Conservation (phyloP, 2,329 filamentous ascomycete genomes). For the Rhynchosporium agropyri region DNA sequence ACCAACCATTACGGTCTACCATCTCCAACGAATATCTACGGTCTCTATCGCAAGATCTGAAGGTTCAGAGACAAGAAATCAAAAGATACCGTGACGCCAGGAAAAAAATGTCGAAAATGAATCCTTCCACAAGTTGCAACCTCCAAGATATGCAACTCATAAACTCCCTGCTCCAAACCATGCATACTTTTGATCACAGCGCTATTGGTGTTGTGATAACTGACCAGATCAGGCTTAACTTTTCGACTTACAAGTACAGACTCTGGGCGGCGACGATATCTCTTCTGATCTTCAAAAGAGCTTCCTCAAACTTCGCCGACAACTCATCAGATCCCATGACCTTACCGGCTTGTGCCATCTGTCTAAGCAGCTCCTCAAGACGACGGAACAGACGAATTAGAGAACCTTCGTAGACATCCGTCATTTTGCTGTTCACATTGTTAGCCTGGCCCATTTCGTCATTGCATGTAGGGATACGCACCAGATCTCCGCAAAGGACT, state of each 20-base stretch:
- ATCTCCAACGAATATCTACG: slow-evolving; percentile 6
- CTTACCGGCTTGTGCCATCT: slow-evolving; percentile 94
- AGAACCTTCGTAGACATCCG: slow-evolving; percentile 95
- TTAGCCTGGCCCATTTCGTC: slow-evolving; percentile 31
- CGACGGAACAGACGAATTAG: slow-evolving; percentile 95
- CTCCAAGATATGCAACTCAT: slow-evolving; percentile 14
- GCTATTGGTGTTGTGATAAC: neutral
- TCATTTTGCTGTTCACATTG: slow-evolving; percentile 79
- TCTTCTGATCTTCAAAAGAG: slow-evolving; percentile 81
- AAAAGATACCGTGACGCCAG: neutral
- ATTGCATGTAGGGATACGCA: slow-evolving; percentile 53
- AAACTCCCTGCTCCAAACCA: slow-evolving; percentile 28
- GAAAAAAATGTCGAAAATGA: neutral
- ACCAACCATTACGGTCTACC: neutral
- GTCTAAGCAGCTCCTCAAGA: slow-evolving; percentile 88
- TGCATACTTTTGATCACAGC: slow-evolving; percentile 19
- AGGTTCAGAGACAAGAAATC: slow-evolving; percentile 3
- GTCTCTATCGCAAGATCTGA: neutral
- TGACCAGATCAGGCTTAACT: slow-evolving; percentile 3
- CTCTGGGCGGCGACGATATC: slow-evolving; percentile 96
- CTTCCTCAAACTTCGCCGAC: slow-evolving; percentile 86
- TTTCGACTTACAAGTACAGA: slow-evolving; percentile 71
- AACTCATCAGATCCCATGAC: slow-evolving; percentile 98
- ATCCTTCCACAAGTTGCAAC: slow-evolving; percentile 1
- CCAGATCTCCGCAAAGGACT: slow-evolving; percentile 92